Percentiles rank a stretch among this genome's conserved stretches.
phyloP scores from a whole-genome alignment of 2,329 filamentous ascomycete genomes.

The Colletotrichum godetiae region DNA sequence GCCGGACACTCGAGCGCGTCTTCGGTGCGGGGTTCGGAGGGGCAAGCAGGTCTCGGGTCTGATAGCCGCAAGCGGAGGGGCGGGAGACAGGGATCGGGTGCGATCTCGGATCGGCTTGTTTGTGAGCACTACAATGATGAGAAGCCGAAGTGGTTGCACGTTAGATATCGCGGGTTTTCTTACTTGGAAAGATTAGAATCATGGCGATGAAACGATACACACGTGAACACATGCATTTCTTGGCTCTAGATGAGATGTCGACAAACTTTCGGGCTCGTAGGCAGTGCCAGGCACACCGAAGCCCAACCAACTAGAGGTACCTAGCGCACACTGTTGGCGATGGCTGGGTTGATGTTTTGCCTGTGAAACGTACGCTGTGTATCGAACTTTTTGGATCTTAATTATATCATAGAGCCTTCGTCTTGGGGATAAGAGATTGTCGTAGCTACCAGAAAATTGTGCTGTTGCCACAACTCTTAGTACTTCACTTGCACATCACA shows the following conservation, averaged over 20 bases:
- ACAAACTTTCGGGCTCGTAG: background rate
- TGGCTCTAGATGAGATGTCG: background rate
- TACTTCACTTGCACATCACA: no score
- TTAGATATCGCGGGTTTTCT: no score
- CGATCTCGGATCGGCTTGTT: background rate
- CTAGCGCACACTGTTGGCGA: no score
- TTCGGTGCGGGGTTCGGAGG: background rate
- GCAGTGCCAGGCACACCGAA: background rate
- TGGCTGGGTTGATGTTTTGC: background rate
- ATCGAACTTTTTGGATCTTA: no score
- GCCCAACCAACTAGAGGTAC: background rate
- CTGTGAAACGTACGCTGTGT: background rate
- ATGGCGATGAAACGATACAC: background rate
- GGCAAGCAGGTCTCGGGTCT: conserved; percentile 8
- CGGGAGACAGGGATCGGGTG: conserved; percentile 7
- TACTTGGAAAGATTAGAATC: no score
- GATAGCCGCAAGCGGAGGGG: background rate
- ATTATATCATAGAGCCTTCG: no score
- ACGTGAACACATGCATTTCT: background rate
- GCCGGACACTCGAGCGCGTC: background rate
- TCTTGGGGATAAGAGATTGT: no score
- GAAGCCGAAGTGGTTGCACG: no score
- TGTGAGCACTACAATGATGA: background rate
- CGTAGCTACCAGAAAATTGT: no score
- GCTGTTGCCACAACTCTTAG: no score